phyloP scores from a whole-genome alignment of 805 yeast species.

The Metschnikowia orientalis region DNA sequence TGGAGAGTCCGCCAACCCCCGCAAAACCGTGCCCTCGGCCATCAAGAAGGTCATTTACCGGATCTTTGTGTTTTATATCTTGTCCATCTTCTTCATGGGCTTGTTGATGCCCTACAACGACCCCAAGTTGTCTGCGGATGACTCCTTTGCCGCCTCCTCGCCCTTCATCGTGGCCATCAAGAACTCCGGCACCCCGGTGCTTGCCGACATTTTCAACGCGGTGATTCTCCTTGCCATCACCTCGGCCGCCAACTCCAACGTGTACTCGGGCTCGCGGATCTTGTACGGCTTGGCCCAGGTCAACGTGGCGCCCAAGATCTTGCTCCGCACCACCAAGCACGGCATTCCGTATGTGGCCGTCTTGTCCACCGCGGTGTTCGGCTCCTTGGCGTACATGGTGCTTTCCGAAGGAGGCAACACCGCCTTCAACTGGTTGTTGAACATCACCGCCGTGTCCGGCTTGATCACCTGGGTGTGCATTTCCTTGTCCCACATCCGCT shows the following conservation, averaged over 20 bases:
- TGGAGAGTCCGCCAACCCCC: conserved; percentile 69
- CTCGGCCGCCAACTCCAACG: conserved; percentile 77
- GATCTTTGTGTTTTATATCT: conserved; percentile 61
- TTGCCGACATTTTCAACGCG: conserved; percentile 71
- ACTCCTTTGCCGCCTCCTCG: conserved; percentile 44
- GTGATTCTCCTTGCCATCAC: conserved; percentile 61
- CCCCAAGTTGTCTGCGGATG: conserved; percentile 37
- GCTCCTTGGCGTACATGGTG: conserved; percentile 60
- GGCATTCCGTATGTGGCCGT: conserved; percentile 67
- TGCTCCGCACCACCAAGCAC: conserved; percentile 43
- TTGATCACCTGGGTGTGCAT: conserved; percentile 70
- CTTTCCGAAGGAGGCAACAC: conserved; percentile 47
- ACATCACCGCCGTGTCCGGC: conserved; percentile 75
- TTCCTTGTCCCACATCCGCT: conserved; percentile 60
- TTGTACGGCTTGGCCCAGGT: conserved; percentile 61
- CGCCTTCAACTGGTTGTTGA: conserved; percentile 69
- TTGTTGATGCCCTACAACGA: conserved; percentile 67
- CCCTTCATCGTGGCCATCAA: conserved; percentile 71
- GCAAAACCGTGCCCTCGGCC: conserved; percentile 67
- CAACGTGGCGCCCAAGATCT: conserved; percentile 52
- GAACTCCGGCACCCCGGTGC: conserved; percentile 58
- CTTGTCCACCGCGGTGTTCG: conserved; percentile 53
- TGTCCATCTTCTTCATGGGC: conserved; percentile 65
- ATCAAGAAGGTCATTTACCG: conserved; percentile 65
- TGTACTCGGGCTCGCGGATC: conserved; percentile 68